Evolutionary conservation across 106 monocot genomes (phyloP), one percentile per base, ranked within the genome.

Genomic region (Dioscorea alata): DNA sequence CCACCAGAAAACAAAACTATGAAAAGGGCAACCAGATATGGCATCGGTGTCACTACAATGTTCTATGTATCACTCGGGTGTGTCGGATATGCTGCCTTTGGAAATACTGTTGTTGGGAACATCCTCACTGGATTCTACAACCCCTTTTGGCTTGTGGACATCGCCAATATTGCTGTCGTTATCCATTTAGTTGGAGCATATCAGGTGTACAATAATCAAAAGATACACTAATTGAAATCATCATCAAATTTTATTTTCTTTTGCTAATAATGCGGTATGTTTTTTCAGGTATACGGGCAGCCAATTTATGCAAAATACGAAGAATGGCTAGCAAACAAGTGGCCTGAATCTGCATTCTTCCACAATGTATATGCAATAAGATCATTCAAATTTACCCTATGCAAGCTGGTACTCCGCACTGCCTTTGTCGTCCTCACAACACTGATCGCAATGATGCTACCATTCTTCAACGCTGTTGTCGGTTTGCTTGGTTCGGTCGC

Each of bases 1-100:
- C 89, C 86, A 32, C 69, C 89, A 19, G 89, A 90, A 77, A 90
- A 90, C 72, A 59, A 80, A 70, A 90, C 86, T n/a, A 86, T 90
- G 90, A 90, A 83, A 72, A 80, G 63, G 74, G 84, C 82, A 48
- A 79, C 70, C 13, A 18, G 65, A 17, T 85, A 88, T 19, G 85
- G 82, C 9, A 79, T 88, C 14, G 78, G 85, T 5, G 49, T 76
- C 0, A 90, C 90, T 0, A 48, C 90, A 0, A 33, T 83, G 42
- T 90, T 90, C 75, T 90, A 90, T 53, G 67, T 86, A 5, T 83
- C 81, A 13, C 72, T 90, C 13, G 90, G 88, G 21, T 82, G 83
- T 33, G 14, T 83, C 0, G 90, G 90, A 1, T 90, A 86, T 65
- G 83, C 90, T 19, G 90, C 90, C 12, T 90, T 90, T 17, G 90